These are phyloP conservation scores for Cadophora luteo-olivacea DNA, from an alignment of 2,329 filamentous ascomycete species.

Conservation along the genomic window DNA sequence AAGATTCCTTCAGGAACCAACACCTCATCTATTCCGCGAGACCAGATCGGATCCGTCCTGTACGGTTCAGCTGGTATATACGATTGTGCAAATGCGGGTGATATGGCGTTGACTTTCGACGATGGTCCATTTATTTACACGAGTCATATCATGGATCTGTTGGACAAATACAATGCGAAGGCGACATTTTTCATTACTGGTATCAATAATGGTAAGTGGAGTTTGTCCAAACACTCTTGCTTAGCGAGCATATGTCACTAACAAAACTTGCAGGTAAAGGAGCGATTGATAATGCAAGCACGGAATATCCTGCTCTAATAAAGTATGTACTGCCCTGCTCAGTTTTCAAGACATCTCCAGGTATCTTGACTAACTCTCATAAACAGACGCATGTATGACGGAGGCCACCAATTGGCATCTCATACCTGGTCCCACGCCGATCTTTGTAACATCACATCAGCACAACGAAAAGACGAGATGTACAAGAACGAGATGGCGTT, in stretches of 20 bases:
- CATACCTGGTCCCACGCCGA: background rate
- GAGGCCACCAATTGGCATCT: background rate
- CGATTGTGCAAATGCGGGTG: constrained; percentile 34
- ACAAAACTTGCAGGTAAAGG: constrained; percentile 49
- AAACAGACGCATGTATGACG: background rate
- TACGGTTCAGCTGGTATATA: background rate
- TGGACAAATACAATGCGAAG: constrained; percentile 64
- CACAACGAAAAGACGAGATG: background rate
- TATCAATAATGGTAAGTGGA: background rate
- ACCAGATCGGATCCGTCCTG: background rate
- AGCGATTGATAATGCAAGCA: constrained; percentile 57
- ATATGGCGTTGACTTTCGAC: constrained; percentile 71
- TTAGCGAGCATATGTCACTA: background rate
- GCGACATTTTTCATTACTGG: constrained; percentile 63
- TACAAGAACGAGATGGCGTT: background rate
- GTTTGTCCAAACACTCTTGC: too few relatives aligned
- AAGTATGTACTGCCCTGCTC: constrained; percentile 23
- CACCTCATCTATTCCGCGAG: background rate
- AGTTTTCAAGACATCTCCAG: too few relatives aligned
- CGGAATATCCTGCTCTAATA: constrained; percentile 48
- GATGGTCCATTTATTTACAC: constrained; percentile 71
- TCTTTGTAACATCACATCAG: background rate
- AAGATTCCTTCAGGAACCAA: background rate
- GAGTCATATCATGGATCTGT: constrained; percentile 63
- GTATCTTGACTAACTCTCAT: too few relatives aligned